phyloP scores from a whole-genome alignment of 768 basidiomycete genomes.

The Hydnum rufescens region DNA sequence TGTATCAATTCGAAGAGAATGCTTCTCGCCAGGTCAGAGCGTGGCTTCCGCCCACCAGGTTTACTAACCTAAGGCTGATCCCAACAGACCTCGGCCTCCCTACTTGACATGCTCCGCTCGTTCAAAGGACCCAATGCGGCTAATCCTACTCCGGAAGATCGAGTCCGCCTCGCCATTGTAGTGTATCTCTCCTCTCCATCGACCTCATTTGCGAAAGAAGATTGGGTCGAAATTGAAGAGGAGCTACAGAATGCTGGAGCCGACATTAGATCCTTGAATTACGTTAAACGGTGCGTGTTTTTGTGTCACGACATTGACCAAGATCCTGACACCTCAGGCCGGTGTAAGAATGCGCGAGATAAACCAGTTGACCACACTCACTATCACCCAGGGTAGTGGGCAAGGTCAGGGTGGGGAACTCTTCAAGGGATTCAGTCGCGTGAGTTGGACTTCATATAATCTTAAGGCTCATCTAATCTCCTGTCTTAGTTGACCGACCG shows the following conservation, averaged over 20 bases:
- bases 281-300: constrained; percentile 42
- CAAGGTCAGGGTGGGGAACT: constrained; percentile 60
- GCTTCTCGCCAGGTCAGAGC: constrained; percentile 56
- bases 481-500: constrained; percentile 62
- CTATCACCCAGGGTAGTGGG: constrained; percentile 31
- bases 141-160: constrained; percentile 60
- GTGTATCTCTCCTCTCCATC: constrained; percentile 83
- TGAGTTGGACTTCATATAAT: constrained; percentile 59
- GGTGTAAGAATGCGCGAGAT: constrained; percentile 55
- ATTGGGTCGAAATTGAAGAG: constrained; percentile 69
- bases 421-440: constrained; percentile 81
- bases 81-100: constrained; percentile 49
- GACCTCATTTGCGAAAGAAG: constrained; percentile 66
- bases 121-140: constrained; percentile 18
- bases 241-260: constrained; percentile 70
- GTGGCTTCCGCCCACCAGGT: neutral
- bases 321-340: neutral
- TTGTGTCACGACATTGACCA: neutral
- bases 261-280: constrained; percentile 60
- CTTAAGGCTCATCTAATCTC: neutral
- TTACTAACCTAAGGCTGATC: neutral
- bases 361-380: constrained; percentile 69
- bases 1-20: constrained; percentile 93
- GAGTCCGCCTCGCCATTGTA: constrained; percentile 83
- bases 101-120: constrained; percentile 76